These are phyloP conservation scores for Xylariaceae sp. DNA, from an alignment of 2,329 filamentous ascomycete species.

Conservation along the genomic window DNA sequence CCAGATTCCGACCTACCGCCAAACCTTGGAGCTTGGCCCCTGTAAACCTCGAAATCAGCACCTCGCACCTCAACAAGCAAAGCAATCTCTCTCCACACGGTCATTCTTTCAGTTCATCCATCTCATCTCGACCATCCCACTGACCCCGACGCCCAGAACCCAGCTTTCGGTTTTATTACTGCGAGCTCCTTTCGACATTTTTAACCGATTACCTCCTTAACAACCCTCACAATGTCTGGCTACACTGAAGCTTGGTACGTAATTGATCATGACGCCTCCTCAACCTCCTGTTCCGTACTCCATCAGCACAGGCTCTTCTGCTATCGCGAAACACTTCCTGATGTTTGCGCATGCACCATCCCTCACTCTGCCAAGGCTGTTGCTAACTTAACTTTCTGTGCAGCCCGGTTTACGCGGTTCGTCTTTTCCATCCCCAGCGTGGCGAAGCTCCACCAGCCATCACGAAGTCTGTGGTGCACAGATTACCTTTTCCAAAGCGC, in stretches of 20 bases:
- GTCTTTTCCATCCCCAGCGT: constrained; percentile 55
- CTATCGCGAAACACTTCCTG: constrained; percentile 19
- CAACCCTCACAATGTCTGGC: constrained; percentile 38
- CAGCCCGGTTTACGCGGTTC: constrained; percentile 98
- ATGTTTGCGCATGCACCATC: not conserved
- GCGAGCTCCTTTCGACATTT: constrained; percentile 19
- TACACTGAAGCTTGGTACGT: constrained; percentile 47
- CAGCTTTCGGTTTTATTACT: constrained; percentile 19
- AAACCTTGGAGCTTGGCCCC: constrained; percentile 25
- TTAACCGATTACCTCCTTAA: constrained; percentile 21
- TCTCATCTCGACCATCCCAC: constrained; percentile 31
- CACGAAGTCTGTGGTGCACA: constrained; percentile 7
- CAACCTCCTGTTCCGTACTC: constrained; percentile 20
- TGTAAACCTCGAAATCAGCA: constrained; percentile 37
- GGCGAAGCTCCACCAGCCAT: constrained; percentile 34
- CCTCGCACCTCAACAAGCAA: constrained; percentile 28
- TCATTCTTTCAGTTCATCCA: constrained; percentile 22
- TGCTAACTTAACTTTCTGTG: constrained; percentile 40
- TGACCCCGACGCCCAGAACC: constrained; percentile 18
- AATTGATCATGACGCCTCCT: constrained; percentile 36
- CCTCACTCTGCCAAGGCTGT: not conserved
- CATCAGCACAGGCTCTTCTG: constrained; percentile 32
- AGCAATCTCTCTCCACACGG: constrained; percentile 17
- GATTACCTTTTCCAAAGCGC: constrained; percentile 48
- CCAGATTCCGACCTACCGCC: constrained; percentile 34